Evolutionary conservation across 129 eudicot genomes (phyloP), one percentile per base, ranked within the genome.

Genomic region (Flaveria ramosissima): DNA sequence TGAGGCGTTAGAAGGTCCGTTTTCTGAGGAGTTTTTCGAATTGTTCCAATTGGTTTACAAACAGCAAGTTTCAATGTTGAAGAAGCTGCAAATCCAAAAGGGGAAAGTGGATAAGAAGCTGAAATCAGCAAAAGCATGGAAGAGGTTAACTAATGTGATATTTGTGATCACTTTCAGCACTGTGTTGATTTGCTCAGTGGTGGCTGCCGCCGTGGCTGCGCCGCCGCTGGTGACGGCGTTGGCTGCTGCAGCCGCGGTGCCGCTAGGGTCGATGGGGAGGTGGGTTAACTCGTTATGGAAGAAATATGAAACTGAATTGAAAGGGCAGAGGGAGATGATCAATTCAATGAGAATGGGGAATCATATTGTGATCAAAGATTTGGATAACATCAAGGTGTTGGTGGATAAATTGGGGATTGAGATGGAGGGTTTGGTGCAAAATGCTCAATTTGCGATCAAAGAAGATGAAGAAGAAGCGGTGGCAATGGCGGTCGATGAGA

Each of bases 191-290:
- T 89, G 92, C 72, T 89, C 97, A 0, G 92, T 92, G 68, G 92
- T 92, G 76, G 97, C 91, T 0, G 96, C 92, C 0, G 97, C 97
- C 0, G 78, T 92, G 50, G 68, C 92, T 19, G 97, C 97, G 0
- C 96, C 97, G 0, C 91, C 92, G 0, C 81, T 89, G 71, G 84
- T 92, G 72, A 81, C 90, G 8, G 95, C 97, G 0, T 16, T 92
- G 70, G 95, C 95, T 13, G 97, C 95, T 1, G 97, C 90, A 0
- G 97, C 95, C 3, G 83, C 92, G 0, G 89, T 92, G 81, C 96
- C 97, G 0, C 51, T 87, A 6, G 97, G 97, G 67, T 89, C 96
- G 3, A 87, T 87, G 97, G 97, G 97, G 83, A 85, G 73, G 56
- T 92, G 97, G 92, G 48, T 87, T 3, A 89, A 92, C 67, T 87